Evolutionary conservation across 768 basidiomycete species (phyloP).

Genomic region (Tephrocybe sp.): DNA sequence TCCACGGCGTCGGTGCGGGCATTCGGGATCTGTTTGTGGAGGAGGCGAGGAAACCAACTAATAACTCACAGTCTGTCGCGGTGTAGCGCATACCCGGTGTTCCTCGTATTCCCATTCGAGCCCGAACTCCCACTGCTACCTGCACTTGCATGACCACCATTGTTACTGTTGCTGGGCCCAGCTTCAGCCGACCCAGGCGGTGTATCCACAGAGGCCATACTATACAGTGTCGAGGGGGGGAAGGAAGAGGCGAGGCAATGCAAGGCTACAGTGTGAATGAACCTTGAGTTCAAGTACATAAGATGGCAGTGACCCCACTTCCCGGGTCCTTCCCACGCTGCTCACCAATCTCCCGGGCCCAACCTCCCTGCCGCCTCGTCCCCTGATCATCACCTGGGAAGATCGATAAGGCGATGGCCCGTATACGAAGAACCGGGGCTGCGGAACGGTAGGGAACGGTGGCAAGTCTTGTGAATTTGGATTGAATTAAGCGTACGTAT

Average conservation of each 20-base stretch:
- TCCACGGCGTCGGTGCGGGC: conserved; percentile 33
- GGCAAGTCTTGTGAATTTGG: no score
- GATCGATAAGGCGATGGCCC: no score
- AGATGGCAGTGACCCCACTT: not conserved
- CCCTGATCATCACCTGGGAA: no score
- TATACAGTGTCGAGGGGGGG: not conserved
- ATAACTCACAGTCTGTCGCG: conserved; percentile 41
- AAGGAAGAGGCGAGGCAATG: not conserved
- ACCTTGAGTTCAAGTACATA: not conserved
- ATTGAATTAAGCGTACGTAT: no score
- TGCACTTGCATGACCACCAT: no score
- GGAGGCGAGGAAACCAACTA: not conserved
- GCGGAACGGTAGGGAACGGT: no score
- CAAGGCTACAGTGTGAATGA: not conserved
- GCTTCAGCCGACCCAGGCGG: not conserved
- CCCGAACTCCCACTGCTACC: no score
- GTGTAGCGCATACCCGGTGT: conserved; percentile 20
- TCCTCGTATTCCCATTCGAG: not conserved
- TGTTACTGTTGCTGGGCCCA: no score
- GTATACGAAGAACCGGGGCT: no score
- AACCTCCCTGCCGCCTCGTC: no score
- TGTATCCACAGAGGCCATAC: not conserved
- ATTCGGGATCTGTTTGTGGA: not conserved
- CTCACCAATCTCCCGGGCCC: not conserved
- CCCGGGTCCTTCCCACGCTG: not conserved